Base-by-base conservation (phyloP, 2,329 filamentous ascomycete genomes). In the Xylaria polymorpha region DNA sequence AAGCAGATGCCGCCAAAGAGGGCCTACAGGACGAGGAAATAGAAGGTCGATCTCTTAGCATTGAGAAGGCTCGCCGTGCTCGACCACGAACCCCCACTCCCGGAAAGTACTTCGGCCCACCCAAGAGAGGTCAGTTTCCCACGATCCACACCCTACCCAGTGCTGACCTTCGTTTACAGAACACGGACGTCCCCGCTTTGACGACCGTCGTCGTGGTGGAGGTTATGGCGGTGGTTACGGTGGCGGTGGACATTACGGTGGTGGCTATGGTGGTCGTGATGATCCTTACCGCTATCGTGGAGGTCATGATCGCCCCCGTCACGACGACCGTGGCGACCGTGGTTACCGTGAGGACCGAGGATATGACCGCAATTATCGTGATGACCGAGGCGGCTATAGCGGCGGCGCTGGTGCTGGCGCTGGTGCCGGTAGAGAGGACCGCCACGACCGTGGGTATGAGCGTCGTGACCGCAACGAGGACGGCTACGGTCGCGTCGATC, bases 101-200 rank as follows among this genome's bases (percentile, higher is more conserved):
- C 58, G 96, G 96, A 84, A 98, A 98, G 85, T 99, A 99, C 88
- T 98, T 98, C 79, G 96, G 96, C 61, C 96, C 96, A 71, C 96
- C 96, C 73, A 99, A 99, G 90, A 89, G 96, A 86, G 94, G 94
- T 96, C 85, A 85, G 92, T 84, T 10, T 61, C 41, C 50, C 51
- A 44, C 56, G 15, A 6, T 48, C 20, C 57, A 4, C 22, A 25
- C 14, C 22, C 59, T 48, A 55, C 7, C 8, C 53, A 66, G 41
- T 66, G 64, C 72, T 73, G 68, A 74, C 73, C 72, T 74, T 7
- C 7, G 79, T 76, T 76, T 35, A 50, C 15, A 82, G 82, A 83
- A 32, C 64, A 61, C 72, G 75, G 76, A 80, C 80, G 84, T 73
- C 82, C 84, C 70, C 82, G 85, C 57, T 85, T 71, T 59, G 77